phyloP scores from a whole-genome alignment of 106 monocot species.

The Dendrobium chrysotoxum region DNA sequence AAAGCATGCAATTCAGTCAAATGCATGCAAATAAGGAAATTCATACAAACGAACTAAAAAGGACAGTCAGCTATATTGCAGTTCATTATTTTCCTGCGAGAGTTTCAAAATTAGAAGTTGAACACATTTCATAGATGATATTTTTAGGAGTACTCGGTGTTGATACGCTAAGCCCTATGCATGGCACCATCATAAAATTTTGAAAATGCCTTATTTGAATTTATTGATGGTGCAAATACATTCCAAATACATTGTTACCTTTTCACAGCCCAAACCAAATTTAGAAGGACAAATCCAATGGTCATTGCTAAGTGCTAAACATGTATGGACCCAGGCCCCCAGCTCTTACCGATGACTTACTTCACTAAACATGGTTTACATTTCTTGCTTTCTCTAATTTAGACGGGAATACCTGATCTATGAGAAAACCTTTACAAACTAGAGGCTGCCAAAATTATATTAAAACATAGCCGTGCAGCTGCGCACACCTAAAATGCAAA shows the following conservation, averaged over 20 bases:
- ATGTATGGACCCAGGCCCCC: not conserved
- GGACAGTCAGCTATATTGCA: not conserved
- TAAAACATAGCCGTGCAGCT: not conserved
- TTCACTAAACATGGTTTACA: not conserved
- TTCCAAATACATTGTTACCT: not conserved
- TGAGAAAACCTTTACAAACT: not conserved
- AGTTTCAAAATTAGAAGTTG: not conserved
- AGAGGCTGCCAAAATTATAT: not conserved
- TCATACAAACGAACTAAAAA: not conserved
- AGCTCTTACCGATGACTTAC: not conserved
- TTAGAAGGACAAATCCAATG: not conserved
- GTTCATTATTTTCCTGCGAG: not conserved
- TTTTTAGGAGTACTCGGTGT: not conserved
- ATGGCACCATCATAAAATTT: not conserved
- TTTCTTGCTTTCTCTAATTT: not conserved
- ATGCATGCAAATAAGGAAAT: not conserved
- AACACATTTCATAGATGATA: not conserved
- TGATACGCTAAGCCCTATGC: not conserved
- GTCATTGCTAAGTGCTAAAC: not conserved
- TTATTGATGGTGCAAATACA: not conserved
- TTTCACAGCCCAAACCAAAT: not conserved
- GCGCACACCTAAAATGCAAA: too few species aligned
- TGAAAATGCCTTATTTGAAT: not conserved
- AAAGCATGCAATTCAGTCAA: conserved; percentile 2
- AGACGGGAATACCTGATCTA: not conserved